Percentiles rank a stretch among this genome's conserved stretches.
Evolutionary conservation across 2,329 filamentous ascomycete species (phyloP).

Genomic region (Aspergillus spinulosporus): DNA sequence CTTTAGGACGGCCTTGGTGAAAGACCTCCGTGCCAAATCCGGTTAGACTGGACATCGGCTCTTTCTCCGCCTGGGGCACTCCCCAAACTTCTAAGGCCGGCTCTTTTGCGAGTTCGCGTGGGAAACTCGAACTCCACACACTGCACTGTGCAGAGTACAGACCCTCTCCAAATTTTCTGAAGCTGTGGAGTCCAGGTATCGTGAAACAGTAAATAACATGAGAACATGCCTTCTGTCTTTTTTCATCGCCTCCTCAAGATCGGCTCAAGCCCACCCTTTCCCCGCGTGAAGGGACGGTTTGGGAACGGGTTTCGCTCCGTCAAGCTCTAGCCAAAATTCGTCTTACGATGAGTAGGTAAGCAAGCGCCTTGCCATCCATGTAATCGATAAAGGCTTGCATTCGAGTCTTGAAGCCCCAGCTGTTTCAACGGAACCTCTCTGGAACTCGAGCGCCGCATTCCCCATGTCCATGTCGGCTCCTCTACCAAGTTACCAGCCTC

Average conservation of each 20-base stretch:
- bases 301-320: constrained; percentile 20
- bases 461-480: neutral
- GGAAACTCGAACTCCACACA: neutral
- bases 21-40: constrained; percentile 4
- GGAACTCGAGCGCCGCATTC: neutral
- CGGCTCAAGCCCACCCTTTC: constrained; percentile 6
- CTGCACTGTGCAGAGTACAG: too few species aligned
- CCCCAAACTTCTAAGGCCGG: neutral
- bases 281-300: constrained; percentile 8
- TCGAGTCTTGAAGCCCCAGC: neutral
- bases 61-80: neutral
- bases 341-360: neutral
- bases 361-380: neutral
- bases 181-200: neutral
- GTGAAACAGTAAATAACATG: neutral
- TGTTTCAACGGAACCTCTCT: neutral
- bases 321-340: constrained; percentile 11
- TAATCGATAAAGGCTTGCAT: neutral
- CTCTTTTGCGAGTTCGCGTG: neutral
- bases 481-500: neutral
- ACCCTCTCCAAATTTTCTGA: too few species aligned
- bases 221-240: neutral
- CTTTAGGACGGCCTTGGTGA: constrained; percentile 1
- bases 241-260: neutral
- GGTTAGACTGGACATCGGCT: constrained; percentile 4